Evolutionary conservation across 305 asterid genomes (phyloP), one percentile per base, ranked within the genome.

Genomic region (Caryopteris hybrid): DNA sequence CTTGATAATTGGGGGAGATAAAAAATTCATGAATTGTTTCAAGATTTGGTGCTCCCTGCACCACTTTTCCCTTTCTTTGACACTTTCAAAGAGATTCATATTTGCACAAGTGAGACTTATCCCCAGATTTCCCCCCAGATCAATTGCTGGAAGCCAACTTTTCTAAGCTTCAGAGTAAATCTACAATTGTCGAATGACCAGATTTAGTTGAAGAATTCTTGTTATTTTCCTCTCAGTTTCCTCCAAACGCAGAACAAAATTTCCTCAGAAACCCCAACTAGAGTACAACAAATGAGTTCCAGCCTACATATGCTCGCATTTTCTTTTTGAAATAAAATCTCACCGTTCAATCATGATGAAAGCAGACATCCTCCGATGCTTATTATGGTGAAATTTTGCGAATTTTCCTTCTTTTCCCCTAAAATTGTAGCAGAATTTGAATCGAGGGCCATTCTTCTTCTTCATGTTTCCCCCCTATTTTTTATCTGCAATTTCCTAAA

Each of bases 401-500:
- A 33, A 13, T 25, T 55, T 22, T 12, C 11, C 47, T 11, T 8
- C 36, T 22, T 53, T 53, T 22, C 11, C 29, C 47, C 25, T 54
- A 47, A 18, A 65, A 38, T 31, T 8, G 20, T 38, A 22, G 52
- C 61, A 20, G 34, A 54, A 36, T 43, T 43, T 36, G 29, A 51
- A 71, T 45, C 20, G 22, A 13, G 16, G 29, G 47, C 50, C 76
- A 71, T 29, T 61, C 42, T 7, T 34, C 7, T 43, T 53, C 62
- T 18, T 38, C 36, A 8, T 11, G n/a, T n/a, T n/a, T n/a, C n/a
- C n/a, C n/a, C n/a, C n/a, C n/a, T n/a, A n/a, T n/a, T n/a, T n/a
- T n/a, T n/a, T n/a, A n/a, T n/a, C n/a, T n/a, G n/a, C n/a, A n/a
- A n/a, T n/a, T n/a, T n/a, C n/a, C n/a, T n/a, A n/a, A n/a, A n/a